phyloP scores from a whole-genome alignment of 176 grass and related monocot genomes.

The Neostapfia colusana region DNA sequence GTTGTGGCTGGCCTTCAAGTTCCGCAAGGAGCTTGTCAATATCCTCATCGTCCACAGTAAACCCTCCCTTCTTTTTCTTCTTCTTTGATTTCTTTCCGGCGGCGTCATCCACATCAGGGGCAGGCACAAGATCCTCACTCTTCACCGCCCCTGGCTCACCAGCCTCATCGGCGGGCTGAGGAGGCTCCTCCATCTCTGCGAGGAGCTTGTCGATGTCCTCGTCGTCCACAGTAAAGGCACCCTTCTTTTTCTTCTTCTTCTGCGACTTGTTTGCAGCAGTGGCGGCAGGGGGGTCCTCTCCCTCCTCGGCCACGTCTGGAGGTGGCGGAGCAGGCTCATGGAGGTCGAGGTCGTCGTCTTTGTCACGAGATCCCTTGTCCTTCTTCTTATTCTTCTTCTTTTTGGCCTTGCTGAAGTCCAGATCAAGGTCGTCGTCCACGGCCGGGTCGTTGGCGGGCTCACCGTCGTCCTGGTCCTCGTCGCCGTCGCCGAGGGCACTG shows the following conservation, averaged over 20 bases:
- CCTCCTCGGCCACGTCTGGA: slow-evolving; percentile 19
- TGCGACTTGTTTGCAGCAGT: slow-evolving; percentile 54
- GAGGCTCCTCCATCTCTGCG: slow-evolving; percentile 44
- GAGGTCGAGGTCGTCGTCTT: slow-evolving; percentile 30
- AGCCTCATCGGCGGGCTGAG: slow-evolving; percentile 32
- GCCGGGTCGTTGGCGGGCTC: slow-evolving; percentile 35
- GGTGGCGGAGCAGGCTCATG: slow-evolving; percentile 11
- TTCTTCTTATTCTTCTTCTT: slow-evolving; percentile 87
- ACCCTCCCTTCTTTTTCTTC: slow-evolving; percentile 87
- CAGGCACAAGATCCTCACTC: slow-evolving; percentile 19
- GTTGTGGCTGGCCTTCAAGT: slow-evolving; percentile 36
- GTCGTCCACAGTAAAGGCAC: slow-evolving; percentile 53
- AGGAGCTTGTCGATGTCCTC: slow-evolving; percentile 69
- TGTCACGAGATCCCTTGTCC: slow-evolving; percentile 36
- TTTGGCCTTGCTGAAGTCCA: slow-evolving; percentile 67
- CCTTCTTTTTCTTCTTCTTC: slow-evolving; percentile 98
- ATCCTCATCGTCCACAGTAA: slow-evolving; percentile 62
- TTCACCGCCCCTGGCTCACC: slow-evolving; percentile 41
- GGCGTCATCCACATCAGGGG: slow-evolving; percentile 40
- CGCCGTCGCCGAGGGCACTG: slow-evolving; percentile 55
- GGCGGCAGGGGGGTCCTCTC: slow-evolving; percentile 4
- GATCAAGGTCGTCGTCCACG: slow-evolving; percentile 51
- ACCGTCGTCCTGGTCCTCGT: slow-evolving; percentile 50
- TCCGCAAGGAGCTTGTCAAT: slow-evolving; percentile 56
- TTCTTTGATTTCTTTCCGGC: slow-evolving; percentile 75